A percentile compares a stretch with the other conserved stretches of the same genome.
These are phyloP conservation scores for Phytophthora multivora DNA, from an alignment of 352 stramenopile species.

Conservation along the genomic window DNA sequence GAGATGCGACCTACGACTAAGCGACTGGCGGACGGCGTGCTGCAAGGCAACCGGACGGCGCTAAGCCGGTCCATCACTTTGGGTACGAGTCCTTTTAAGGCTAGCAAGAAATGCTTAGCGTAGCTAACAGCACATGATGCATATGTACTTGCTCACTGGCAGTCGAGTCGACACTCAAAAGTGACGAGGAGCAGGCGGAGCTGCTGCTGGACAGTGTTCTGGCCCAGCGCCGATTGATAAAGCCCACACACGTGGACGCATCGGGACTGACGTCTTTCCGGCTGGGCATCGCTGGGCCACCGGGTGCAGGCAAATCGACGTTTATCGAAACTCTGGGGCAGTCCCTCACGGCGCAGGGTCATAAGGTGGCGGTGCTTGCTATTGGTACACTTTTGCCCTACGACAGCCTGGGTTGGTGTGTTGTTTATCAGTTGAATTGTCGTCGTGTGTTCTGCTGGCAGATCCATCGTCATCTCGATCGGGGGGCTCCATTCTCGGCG, in stretches of 20 bases:
- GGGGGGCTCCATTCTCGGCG: slow-evolving; percentile 96
- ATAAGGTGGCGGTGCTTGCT: slow-evolving; percentile 94
- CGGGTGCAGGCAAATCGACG: slow-evolving; percentile 96
- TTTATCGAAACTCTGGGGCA: slow-evolving; percentile 97
- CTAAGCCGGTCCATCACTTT: slow-evolving; percentile 80
- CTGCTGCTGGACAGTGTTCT: slow-evolving; percentile 88
- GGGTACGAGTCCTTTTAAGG: slow-evolving; percentile 38
- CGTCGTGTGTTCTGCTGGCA: slow-evolving; percentile 12
- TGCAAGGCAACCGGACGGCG: slow-evolving; percentile 60
- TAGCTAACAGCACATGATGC: background rate
- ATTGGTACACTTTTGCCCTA: slow-evolving; percentile 57
- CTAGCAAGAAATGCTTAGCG: background rate
- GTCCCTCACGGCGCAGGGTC: slow-evolving; percentile 78
- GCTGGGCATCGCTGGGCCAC: slow-evolving; percentile 91
- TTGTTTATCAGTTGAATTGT: background rate
- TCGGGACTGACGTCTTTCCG: slow-evolving; percentile 69
- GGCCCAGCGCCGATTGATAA: slow-evolving; percentile 50
- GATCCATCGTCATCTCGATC: slow-evolving; percentile 96
- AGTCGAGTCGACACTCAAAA: slow-evolving; percentile 82
- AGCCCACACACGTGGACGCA: slow-evolving; percentile 28
- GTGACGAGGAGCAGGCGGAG: slow-evolving; percentile 83
- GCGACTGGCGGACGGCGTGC: slow-evolving; percentile 57
- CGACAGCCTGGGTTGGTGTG: background rate
- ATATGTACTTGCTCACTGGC: background rate
- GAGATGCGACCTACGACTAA: slow-evolving; percentile 50